A percentile compares a stretch with the other conserved stretches of the same genome.
These are phyloP conservation scores for Aspergillus incahuasiensis DNA, from an alignment of 495 filamentous ascomycete species.

Conservation along the genomic window DNA sequence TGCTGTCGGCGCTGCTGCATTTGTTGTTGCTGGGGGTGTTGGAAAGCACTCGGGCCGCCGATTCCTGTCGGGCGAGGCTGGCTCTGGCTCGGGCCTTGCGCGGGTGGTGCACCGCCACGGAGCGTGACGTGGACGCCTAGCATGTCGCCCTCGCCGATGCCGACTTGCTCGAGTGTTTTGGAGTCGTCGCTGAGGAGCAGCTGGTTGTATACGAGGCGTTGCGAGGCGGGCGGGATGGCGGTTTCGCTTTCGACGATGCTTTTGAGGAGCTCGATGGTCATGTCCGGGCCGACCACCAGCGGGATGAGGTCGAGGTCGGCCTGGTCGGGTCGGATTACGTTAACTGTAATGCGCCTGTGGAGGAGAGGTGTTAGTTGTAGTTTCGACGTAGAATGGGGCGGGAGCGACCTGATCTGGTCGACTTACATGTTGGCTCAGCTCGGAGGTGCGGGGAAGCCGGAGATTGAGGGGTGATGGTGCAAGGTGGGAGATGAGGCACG, in stretches of 20 bases:
- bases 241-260: constrained; percentile 70
- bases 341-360: constrained; percentile 77
- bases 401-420: background rate
- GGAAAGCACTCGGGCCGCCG: constrained; percentile 27
- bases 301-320: constrained; percentile 75
- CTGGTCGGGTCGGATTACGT: constrained; percentile 67
- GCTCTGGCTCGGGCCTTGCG: too few relatives aligned
- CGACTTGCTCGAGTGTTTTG: constrained; percentile 75
- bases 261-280: constrained; percentile 84
- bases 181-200: constrained; percentile 69
- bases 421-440: constrained; percentile 19
- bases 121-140: constrained; percentile 71
- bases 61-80: constrained; percentile 14
- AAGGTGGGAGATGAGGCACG: background rate
- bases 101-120: constrained; percentile 13
- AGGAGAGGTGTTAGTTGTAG: background rate
- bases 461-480: background rate
- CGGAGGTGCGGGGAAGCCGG: constrained; percentile 21
- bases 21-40: constrained; percentile 38
- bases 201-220: constrained; percentile 81
- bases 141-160: constrained; percentile 88
- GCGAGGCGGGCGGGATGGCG: constrained; percentile 41
- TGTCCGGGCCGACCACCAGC: constrained; percentile 76
- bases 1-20: constrained; percentile 35
- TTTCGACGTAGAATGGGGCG: background rate